Evolutionary conservation across 2,329 filamentous ascomycete genomes (phyloP).

Genomic region (Aspergillus flavus): DNA sequence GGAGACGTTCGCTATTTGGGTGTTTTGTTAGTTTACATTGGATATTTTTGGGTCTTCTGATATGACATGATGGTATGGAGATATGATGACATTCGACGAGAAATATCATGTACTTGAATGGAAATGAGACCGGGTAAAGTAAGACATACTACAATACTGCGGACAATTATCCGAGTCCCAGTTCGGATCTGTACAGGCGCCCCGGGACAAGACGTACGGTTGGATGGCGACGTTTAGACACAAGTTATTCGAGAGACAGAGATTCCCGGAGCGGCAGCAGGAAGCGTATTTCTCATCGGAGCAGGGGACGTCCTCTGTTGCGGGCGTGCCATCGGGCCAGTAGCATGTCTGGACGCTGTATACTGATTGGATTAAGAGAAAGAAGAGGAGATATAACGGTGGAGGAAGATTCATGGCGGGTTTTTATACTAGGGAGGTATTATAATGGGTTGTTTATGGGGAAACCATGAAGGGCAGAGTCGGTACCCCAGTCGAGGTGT

Average conservation of each 20-base stretch:
- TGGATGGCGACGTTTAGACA: slow-evolving; percentile 1
- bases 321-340: not conserved
- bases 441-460: not conserved
- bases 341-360: not conserved
- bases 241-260: slow-evolving; percentile 1
- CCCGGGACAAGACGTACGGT: not conserved
- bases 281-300: not conserved
- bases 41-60: no score
- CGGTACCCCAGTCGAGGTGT: not conserved
- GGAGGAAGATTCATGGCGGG: not conserved
- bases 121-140: no score
- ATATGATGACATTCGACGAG: no score
- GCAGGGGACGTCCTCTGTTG: not conserved
- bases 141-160: not conserved
- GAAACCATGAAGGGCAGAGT: not conserved
- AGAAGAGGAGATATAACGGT: not conserved
- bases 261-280: not conserved
- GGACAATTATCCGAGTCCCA: not conserved
- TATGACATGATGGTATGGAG: no score
- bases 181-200: not conserved
- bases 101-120: no score
- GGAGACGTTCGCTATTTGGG: not conserved
- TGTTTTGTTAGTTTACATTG: not conserved
- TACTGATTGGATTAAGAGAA: not conserved
- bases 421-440: not conserved